phyloP scores from a whole-genome alignment of 2,329 filamentous ascomycete species.

The Aspergillus neoniger region DNA sequence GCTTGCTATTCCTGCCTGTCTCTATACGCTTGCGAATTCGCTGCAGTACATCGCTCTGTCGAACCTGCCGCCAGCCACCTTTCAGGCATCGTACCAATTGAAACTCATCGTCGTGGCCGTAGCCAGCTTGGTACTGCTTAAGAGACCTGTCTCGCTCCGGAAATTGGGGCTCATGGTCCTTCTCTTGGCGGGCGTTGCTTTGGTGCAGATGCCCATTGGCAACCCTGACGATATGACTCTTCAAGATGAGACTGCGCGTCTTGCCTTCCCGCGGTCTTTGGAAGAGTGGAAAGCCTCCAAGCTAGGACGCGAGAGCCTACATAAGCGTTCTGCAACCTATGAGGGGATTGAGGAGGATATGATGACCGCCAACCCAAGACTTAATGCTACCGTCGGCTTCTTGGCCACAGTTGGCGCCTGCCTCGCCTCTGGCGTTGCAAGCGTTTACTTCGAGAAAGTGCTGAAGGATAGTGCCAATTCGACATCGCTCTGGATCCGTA shows the following conservation, averaged over 20 bases:
- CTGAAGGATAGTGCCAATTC: slow-evolving; percentile 78
- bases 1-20: slow-evolving; percentile 78
- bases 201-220: slow-evolving; percentile 76
- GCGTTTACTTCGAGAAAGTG: slow-evolving; percentile 73
- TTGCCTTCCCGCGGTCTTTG: slow-evolving; percentile 75
- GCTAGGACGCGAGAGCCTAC: slow-evolving; percentile 51
- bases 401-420: slow-evolving; percentile 77
- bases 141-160: slow-evolving; percentile 66
- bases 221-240: slow-evolving; percentile 55
- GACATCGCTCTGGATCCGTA: slow-evolving; percentile 87
- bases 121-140: slow-evolving; percentile 78
- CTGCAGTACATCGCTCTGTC: slow-evolving; percentile 89
- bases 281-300: slow-evolving; percentile 69
- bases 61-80: slow-evolving; percentile 88
- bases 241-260: slow-evolving; percentile 61
- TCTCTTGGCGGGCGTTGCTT: slow-evolving; percentile 76
- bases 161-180: slow-evolving; percentile 81
- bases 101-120: slow-evolving; percentile 91
- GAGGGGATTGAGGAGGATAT: slow-evolving; percentile 76
- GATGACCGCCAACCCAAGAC: slow-evolving; percentile 53
- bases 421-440: slow-evolving; percentile 77
- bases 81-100: slow-evolving; percentile 89
- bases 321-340: slow-evolving; percentile 80
- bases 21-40: slow-evolving; percentile 93
- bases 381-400: slow-evolving; percentile 80